Evolutionary conservation across 495 filamentous ascomycete species (phyloP).

Genomic region (Umbilicaria muhlenbergii): DNA sequence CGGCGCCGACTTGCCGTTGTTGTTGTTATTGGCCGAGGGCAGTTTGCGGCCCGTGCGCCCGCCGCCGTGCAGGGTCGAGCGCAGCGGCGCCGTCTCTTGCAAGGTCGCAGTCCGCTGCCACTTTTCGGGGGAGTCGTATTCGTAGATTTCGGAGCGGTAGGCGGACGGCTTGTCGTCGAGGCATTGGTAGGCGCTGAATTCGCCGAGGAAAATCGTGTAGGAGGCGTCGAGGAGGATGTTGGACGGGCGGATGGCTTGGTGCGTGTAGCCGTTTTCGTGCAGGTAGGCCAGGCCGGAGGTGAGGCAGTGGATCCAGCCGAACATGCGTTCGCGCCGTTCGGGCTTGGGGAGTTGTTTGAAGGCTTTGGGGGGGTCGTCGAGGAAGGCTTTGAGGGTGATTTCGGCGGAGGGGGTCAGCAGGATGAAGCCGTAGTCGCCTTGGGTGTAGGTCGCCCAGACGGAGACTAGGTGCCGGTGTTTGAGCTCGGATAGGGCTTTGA

Average conservation of each 20-base stretch:
- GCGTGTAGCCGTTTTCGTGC: constrained; percentile 54
- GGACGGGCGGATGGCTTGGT: constrained; percentile 72
- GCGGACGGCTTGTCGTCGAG: constrained; percentile 38
- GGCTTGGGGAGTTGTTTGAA: constrained; percentile 62
- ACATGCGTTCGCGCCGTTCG: constrained; percentile 47
- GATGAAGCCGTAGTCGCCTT: constrained; percentile 54
- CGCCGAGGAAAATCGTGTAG: constrained; percentile 57
- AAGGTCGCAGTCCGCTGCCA: constrained; percentile 33
- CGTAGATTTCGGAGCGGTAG: constrained; percentile 48
- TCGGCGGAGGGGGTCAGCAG: constrained; percentile 64
- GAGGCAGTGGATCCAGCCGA: constrained; percentile 84
- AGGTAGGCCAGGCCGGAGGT: constrained; percentile 61
- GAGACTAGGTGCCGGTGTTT: constrained; percentile 71
- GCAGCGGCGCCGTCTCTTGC: constrained; percentile 17
- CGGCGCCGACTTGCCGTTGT: constrained; percentile 9
- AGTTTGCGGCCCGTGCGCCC: constrained; percentile 27
- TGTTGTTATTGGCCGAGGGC: neutral
- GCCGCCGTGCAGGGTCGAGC: constrained; percentile 27
- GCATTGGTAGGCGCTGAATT: constrained; percentile 49
- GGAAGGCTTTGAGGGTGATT: constrained; percentile 59
- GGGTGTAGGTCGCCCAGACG: constrained; percentile 65
- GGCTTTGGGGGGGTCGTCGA: constrained; percentile 46
- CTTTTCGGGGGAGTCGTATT: constrained; percentile 76
- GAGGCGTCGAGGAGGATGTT: constrained; percentile 60
- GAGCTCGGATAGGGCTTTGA: constrained; percentile 57